Evolutionary conservation across 139 green algal genomes (phyloP), one percentile per base, ranked within the genome.

Genomic region (Chlorella sp.): DNA sequence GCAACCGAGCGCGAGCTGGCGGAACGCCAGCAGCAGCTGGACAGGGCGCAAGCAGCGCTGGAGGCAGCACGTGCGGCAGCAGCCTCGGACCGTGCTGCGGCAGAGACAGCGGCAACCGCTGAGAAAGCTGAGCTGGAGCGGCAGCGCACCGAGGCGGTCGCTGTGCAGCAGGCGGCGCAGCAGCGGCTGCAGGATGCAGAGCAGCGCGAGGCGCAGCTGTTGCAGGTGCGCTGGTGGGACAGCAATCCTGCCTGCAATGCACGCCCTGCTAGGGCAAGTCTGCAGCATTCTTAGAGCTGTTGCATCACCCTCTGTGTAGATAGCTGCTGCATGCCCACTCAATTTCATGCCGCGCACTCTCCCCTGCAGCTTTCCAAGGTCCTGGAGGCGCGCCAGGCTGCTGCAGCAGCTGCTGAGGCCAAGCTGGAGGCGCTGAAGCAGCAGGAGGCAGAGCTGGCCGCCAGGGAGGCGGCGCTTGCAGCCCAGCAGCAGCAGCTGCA

Each of bases 401-500:
- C 80, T 24, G 56, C 67, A 3, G 56, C 54, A 3, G 81, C 43
- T 1, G 54, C 81, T 14, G 44, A n/a, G 1, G 13, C 14, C 30
- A 81, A 62, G 54, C 81, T 86, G 30, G 72, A 86, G 16, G 54
- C 30, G 4, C 72, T 86, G 8, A 34, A 62, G 16, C 17, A n/a
- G 0, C 69, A n/a, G 30, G 70, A 86, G 70, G 40, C 22, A 20
- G 56, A 80, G 70, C 70, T 86, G 40, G 28, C 19, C 30, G 41
- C 54, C 9, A 40, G 70, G 2, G 81, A 86, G 70, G 70, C 62
- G 30, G 22, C 87, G 62, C 72, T 90, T 60, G 54, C 43, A 32
- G 38, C 73, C 36, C 74, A 90, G 73, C 54, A 78, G 72, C 54
- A 81, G 56, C 81, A 58, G 19, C 54, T 86, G 70, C 70, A 54